Evolutionary conservation across 2,329 filamentous ascomycete genomes (phyloP), one percentile per base, ranked within the genome.

Genomic region (Pseudogymnoascus verrucosus): DNA sequence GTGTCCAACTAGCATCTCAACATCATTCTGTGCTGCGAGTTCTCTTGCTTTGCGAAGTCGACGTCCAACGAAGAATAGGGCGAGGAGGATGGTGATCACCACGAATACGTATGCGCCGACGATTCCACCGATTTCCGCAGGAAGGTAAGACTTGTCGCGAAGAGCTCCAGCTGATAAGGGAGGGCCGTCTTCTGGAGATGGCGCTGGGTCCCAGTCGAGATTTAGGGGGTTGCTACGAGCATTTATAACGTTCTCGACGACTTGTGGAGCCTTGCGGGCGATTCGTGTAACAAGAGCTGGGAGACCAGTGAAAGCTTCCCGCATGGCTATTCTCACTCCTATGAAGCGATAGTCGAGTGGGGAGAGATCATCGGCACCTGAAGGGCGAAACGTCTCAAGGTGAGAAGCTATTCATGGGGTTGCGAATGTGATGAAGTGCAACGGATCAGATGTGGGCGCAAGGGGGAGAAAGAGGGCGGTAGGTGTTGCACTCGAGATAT

Each of bases 111-210:
- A 97, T 65, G 90, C 88, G 66, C 88, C 91, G 65, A 93, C 82
- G 65, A 98, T 89, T 68, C 88, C 91, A 67, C 89, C 89, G 69
- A 97, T 87, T 75, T 97, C 89, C 65, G 86, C 87, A 16, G 92
- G 91, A 21, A 97, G 84, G 63, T 89, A 85, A 16, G 81, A 76
- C 67, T 78, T 78, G 73, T 92, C 81, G 69, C 85, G 79, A 60
- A 85, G 74, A 39, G 87, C 84, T 69, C 80, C 76, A 63, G 80
- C 79, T 42, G 86, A 86, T 51, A 86, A 74, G 7, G 83, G 78
- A 64, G 87, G 83, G 6, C 84, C 84, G 75, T 86, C 78, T 74
- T 85, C 81, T 64, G 84, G 80, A 61, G 84, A 75, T 44, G 85
- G 84, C 36, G 85, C 81, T 59, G 84, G 84, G 67, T 77, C 77